A percentile compares a stretch with the other conserved stretches of the same genome.
These are phyloP conservation scores for Penicillium bovifimosum DNA, from an alignment of 495 filamentous ascomycete species.

Conservation along the genomic window DNA sequence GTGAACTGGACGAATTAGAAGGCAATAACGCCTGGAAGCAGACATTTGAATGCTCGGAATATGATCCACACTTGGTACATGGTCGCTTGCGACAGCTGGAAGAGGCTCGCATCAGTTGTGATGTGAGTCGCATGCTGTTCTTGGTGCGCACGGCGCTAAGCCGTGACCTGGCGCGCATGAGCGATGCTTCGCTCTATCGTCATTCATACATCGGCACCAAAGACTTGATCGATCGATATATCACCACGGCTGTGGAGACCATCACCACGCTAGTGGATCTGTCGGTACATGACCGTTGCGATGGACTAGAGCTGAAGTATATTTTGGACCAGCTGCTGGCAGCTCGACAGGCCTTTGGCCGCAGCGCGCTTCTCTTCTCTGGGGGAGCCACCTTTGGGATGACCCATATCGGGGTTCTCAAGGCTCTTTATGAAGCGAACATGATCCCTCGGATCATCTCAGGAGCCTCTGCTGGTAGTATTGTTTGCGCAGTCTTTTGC, in stretches of 20 bases:
- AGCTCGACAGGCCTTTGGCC: conserved; percentile 79
- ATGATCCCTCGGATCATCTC: conserved; percentile 89
- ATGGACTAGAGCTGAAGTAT: conserved; percentile 55
- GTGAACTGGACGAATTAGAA: conserved; percentile 75
- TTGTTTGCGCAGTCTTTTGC: conserved; percentile 82
- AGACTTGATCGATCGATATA: conserved; percentile 77
- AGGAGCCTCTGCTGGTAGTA: conserved; percentile 89
- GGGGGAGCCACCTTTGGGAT: conserved; percentile 94
- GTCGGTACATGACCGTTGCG: conserved; percentile 48
- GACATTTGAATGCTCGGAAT: conserved; percentile 59
- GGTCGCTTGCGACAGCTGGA: conserved; percentile 67
- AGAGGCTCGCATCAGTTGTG: conserved; percentile 65
- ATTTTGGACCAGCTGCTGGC: conserved; percentile 70
- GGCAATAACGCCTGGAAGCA: conserved; percentile 78
- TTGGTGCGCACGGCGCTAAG: conserved; percentile 75
- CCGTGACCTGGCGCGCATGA: conserved; percentile 81
- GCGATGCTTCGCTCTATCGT: conserved; percentile 72
- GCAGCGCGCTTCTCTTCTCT: conserved; percentile 80
- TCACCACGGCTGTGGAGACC: conserved; percentile 67
- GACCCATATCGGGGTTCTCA: conserved; percentile 93
- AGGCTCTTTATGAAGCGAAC: conserved; percentile 67
- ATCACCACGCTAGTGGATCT: conserved; percentile 64
- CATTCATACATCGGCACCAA: conserved; percentile 87
- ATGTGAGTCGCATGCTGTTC: conserved; percentile 72
- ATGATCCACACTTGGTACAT: conserved; percentile 62